These are phyloP conservation scores for Venturia aucupariae DNA, from an alignment of 2,329 filamentous ascomycete genomes.

Conservation along the genomic window DNA sequence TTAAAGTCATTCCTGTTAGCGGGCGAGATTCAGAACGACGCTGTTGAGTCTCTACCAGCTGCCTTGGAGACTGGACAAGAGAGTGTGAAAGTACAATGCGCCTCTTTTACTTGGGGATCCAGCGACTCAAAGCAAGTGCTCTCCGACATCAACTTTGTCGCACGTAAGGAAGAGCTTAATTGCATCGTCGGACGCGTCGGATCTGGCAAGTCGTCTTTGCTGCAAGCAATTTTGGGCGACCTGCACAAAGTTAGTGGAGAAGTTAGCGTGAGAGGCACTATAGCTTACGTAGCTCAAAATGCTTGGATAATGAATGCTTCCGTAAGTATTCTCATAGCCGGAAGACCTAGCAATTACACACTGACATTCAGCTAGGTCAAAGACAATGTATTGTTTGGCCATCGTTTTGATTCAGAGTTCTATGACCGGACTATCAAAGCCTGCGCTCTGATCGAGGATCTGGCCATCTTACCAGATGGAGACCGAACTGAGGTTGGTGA, in stretches of 20 bases:
- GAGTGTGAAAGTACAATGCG: not conserved
- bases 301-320: conserved; percentile 14
- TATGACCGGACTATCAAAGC: conserved; percentile 11
- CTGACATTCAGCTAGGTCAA: not conserved
- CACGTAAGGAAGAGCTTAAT: conserved; percentile 12
- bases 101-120: conserved; percentile 9
- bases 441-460: conserved; percentile 13
- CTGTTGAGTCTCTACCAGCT: not conserved
- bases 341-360: not conserved
- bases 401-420: conserved; percentile 43
- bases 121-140: conserved; percentile 1
- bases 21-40: conserved; percentile 8
- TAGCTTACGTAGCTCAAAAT: conserved; percentile 13
- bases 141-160: conserved; percentile 1
- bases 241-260: conserved; percentile 10
- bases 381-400: conserved; percentile 84
- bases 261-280: conserved; percentile 9
- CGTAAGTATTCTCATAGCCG: not conserved
- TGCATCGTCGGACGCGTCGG: conserved; percentile 13
- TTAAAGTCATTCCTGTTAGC: conserved; percentile 7
- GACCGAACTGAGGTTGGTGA: conserved; percentile 14
- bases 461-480: conserved; percentile 11
- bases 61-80: conserved; percentile 6
- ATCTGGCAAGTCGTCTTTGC: conserved; percentile 11
- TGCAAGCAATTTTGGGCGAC: conserved; percentile 13